phyloP scores from a whole-genome alignment of 306 rosid species.

The Corylus avellana region DNA sequence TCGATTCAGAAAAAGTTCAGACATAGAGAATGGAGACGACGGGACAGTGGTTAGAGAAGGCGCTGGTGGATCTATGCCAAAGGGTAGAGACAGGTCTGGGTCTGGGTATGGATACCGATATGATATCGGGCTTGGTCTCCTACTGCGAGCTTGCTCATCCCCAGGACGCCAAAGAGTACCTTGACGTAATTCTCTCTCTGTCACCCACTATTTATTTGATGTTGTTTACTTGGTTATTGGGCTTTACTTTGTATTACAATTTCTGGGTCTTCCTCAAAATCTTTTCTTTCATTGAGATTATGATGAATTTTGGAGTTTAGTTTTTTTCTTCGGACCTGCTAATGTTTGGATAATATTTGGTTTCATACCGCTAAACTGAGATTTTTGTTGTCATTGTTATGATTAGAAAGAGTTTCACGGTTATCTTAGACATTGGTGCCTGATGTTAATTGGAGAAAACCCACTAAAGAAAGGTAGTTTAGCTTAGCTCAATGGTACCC shows the following conservation, averaged over 20 bases:
- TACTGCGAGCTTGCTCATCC: slow-evolving; percentile 89
- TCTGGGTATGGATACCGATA: slow-evolving; percentile 66
- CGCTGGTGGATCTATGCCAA: slow-evolving; percentile 69
- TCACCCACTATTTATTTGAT: neutral
- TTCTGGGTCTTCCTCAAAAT: neutral
- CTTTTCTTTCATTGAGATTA: neutral
- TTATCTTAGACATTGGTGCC: neutral
- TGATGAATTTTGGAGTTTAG: neutral
- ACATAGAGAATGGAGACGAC: slow-evolving; percentile 51
- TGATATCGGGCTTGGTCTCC: slow-evolving; percentile 85
- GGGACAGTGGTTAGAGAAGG: slow-evolving; percentile 86
- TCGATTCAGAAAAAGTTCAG: neutral
- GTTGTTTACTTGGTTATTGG: neutral
- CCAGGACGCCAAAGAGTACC: slow-evolving; percentile 88
- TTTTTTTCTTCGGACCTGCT: neutral
- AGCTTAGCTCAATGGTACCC: neutral
- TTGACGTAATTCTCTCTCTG: slow-evolving; percentile 54
- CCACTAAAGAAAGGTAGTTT: neutral
- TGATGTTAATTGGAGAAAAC: neutral
- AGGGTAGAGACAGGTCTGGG: slow-evolving; percentile 76
- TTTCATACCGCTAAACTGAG: neutral
- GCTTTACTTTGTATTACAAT: neutral
- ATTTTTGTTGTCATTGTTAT: neutral
- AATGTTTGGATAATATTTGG: neutral
- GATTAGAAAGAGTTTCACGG: neutral